Evolutionary conservation across 164 flowering plant genomes (phyloP).

Genomic region (Stephania cephalantha): DNA sequence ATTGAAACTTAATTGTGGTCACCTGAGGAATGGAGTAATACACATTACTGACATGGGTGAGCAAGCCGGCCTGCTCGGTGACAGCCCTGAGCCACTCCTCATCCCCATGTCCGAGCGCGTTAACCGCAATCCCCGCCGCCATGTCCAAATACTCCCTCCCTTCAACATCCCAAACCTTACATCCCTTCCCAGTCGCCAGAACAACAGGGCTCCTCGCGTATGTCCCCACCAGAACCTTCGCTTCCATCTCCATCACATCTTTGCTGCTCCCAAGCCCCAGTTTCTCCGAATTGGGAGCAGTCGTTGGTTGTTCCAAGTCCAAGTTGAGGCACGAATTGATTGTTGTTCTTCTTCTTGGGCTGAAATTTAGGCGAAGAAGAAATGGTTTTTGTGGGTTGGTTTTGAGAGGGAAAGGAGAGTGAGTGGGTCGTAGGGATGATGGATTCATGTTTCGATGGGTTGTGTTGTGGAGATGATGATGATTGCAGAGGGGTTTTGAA

Average conservation of each 20-base stretch:
- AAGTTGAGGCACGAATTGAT: conserved; percentile 23
- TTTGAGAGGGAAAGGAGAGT: too few species aligned
- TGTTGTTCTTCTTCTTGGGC: too few species aligned
- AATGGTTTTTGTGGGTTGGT: too few species aligned
- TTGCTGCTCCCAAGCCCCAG: conserved; percentile 21
- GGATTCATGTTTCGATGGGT: too few species aligned
- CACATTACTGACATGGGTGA: conserved; percentile 77
- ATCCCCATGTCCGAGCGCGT: conserved; percentile 87
- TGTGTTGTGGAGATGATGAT: too few species aligned
- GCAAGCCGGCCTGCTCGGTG: conserved; percentile 46
- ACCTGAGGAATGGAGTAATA: conserved; percentile 79
- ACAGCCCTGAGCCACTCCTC: conserved; percentile 70
- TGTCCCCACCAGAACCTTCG: conserved; percentile 57
- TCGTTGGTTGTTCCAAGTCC: conserved; percentile 19
- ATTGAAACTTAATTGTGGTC: neutral
- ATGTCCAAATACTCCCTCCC: conserved; percentile 85
- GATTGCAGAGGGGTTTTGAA: too few species aligned
- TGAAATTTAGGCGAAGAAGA: too few species aligned
- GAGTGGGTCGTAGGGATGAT: too few species aligned
- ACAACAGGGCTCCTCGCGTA: conserved; percentile 70
- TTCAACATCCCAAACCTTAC: conserved; percentile 71
- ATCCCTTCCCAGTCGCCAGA: conserved; percentile 65
- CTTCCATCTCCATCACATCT: conserved; percentile 60
- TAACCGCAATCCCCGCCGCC: conserved; percentile 82
- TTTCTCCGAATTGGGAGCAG: conserved; percentile 1